phyloP scores from a whole-genome alignment of 306 rosid species.

The Prunus kanzakura region DNA sequence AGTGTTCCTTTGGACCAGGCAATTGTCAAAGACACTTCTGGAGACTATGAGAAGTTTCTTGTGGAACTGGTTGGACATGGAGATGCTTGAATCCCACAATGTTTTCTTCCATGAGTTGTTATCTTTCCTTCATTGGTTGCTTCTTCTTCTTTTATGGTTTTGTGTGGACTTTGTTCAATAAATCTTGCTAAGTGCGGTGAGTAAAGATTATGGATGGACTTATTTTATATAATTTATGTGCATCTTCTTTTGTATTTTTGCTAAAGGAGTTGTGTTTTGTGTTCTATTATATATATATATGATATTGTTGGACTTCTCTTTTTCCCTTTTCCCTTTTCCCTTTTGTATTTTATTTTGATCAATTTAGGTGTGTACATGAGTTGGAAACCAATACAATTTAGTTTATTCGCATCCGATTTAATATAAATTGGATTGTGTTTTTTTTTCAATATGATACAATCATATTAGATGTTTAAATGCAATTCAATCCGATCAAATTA shows the following conservation, averaged over 20 bases:
- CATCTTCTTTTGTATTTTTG: not conserved
- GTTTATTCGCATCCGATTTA: too few species aligned
- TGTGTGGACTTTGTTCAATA: not conserved
- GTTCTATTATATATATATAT: too few species aligned
- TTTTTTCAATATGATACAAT: too few species aligned
- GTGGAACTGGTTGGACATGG: constrained; percentile 61
- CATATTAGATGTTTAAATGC: too few species aligned
- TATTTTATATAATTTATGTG: not conserved
- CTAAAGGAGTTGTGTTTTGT: not conserved
- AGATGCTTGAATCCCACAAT: constrained; percentile 35
- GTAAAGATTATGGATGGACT: not conserved
- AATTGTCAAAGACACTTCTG: constrained; percentile 61
- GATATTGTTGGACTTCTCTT: too few species aligned
- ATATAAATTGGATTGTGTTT: too few species aligned
- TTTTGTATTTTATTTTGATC: too few species aligned
- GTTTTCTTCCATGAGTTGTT: not conserved
- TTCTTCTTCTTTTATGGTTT: not conserved
- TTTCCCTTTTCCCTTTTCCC: too few species aligned
- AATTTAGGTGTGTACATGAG: too few species aligned
- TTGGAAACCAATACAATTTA: too few species aligned
- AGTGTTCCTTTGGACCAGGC: constrained; percentile 71
- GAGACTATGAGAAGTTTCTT: constrained; percentile 74
- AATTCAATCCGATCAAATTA: too few species aligned
- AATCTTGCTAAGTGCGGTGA: not conserved
- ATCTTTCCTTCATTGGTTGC: not conserved